Evolutionary conservation across 352 stramenopile genomes (phyloP).

Genomic region (Phytophthora sojae): DNA sequence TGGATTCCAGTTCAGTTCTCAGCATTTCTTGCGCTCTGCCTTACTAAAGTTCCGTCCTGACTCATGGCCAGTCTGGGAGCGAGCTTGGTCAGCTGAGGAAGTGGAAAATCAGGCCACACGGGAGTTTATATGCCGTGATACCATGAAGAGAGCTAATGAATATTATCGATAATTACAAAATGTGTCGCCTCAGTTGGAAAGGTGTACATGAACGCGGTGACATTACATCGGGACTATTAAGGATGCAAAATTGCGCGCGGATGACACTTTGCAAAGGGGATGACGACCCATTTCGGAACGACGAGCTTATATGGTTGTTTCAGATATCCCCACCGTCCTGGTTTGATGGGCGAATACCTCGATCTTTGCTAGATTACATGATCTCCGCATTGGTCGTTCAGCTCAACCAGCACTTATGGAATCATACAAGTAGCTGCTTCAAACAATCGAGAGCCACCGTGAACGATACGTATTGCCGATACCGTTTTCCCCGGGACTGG

Average conservation of each 20-base stretch:
- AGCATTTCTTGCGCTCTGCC: neutral
- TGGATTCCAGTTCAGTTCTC: neutral
- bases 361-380: slow-evolving; percentile 12
- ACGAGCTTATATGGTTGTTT: neutral
- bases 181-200: neutral
- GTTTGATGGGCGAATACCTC: neutral
- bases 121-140: neutral
- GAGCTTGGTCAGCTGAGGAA: neutral
- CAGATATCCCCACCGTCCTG: neutral
- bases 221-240: neutral
- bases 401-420: slow-evolving; percentile 19
- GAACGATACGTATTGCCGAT: neutral
- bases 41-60: neutral
- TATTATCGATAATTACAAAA: neutral
- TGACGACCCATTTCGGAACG: slow-evolving; percentile 9
- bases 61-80: neutral
- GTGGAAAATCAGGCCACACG: neutral
- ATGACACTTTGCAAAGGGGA: slow-evolving; percentile 2
- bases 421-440: slow-evolving; percentile 13
- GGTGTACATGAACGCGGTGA: neutral
- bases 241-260: neutral
- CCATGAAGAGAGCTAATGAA: neutral
- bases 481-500: slow-evolving; percentile 5
- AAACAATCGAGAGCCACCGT: neutral
- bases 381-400: slow-evolving; percentile 4